Evolutionary conservation across 768 basidiomycete species (phyloP).

Genomic region (Lactarius akahatsu): DNA sequence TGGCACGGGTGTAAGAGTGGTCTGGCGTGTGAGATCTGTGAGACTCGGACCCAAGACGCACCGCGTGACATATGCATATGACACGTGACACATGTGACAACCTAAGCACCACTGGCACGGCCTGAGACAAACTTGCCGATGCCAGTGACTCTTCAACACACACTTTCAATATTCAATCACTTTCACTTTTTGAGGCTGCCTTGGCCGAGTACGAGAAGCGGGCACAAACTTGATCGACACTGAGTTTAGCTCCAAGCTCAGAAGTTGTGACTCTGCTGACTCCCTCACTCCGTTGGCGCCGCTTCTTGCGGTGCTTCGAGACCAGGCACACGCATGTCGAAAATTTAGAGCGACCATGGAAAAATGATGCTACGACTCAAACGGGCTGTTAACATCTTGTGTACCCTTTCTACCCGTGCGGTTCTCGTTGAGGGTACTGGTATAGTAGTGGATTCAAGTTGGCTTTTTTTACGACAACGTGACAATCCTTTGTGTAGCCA

Average conservation of each 20-base stretch:
- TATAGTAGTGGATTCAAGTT: background rate
- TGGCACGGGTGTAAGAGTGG: too few relatives aligned
- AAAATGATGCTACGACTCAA: background rate
- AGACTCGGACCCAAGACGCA: too few relatives aligned
- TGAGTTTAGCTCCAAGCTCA: background rate
- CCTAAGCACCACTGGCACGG: too few relatives aligned
- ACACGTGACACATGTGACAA: too few relatives aligned
- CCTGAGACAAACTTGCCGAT: too few relatives aligned
- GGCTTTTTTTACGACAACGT: background rate
- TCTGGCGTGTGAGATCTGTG: too few relatives aligned
- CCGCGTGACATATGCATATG: too few relatives aligned
- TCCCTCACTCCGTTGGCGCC: background rate
- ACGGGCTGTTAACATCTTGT: background rate
- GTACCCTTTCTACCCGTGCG: background rate
- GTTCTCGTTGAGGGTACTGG: background rate
- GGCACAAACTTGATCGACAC: background rate
- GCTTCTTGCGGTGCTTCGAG: background rate
- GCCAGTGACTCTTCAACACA: background rate
- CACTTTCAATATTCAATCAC: background rate
- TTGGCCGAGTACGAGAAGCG: background rate
- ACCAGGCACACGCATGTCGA: background rate
- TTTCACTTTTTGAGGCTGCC: background rate
- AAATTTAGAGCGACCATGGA: background rate
- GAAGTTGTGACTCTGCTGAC: background rate
- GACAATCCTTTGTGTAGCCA: background rate